Base-by-base conservation (phyloP, 129 eudicot genomes). In the Daucus carota region DNA sequence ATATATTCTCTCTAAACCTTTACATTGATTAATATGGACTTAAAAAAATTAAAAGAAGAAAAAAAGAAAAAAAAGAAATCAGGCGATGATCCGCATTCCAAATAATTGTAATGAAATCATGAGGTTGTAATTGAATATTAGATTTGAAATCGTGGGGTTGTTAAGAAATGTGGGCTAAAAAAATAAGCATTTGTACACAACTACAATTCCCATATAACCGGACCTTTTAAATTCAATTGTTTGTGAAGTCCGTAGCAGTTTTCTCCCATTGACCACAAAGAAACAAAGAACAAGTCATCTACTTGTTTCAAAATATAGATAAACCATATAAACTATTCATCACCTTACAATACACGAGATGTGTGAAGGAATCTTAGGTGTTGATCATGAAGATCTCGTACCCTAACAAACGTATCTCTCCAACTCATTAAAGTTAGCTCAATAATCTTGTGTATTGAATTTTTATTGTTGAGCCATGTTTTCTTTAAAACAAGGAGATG, bases 331-430 rank as follows among this genome's bases (percentile, higher is more conserved):
- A 36, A 40, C 48, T 70, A 70, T 70, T 20, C 44, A 70, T 70
- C 43, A 33, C 41, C 65, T 32, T 26, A 44, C 32, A 48, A 40
- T 6, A 3, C 57, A 48, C 38, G 67, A n/a, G 32, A 48, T 41
- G 24, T 29, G 0, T 5, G 10, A 31, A 52, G 54, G 75, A 43
- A 43, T 71, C 75, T 71, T 71, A 20, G 54, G 26, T 70, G 10
- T 68, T 22, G 41, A 69, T 74, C 65, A 57, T 57, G 73, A 83
- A 75, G 73, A 83, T 83, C 80, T 77, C 80, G 46, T 40, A 74
- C 76, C 79, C 82, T 73, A 82, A 78, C 79, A 75, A 78, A 54
- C 83, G 40, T 75, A 75, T 83, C 80, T 79, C 22, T 70, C 75
- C 78, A 24, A 32, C 81, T 73, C 76, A 48, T 31, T 57, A 10